phyloP scores from a whole-genome alignment of 345 rosid genomes.

The Erucastrum elatum region DNA sequence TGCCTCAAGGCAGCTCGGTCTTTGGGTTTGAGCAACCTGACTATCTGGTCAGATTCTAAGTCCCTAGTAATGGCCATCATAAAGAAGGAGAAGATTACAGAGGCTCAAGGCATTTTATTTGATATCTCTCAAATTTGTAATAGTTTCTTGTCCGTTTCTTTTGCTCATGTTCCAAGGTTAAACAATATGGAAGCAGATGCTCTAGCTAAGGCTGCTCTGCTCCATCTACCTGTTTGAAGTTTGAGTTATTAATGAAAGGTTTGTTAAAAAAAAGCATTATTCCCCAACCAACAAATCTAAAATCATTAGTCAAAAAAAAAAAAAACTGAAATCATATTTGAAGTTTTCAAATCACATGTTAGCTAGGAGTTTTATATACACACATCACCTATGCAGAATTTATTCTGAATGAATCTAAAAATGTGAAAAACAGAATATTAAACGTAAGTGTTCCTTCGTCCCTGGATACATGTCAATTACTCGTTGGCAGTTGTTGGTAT shows the following conservation, averaged over 20 bases:
- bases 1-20: not conserved
- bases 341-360: conserved; percentile 4
- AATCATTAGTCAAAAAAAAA: not conserved
- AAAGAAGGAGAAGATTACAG: no score
- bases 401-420: not conserved
- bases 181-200: no score
- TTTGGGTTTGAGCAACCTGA: not conserved
- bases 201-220: no score
- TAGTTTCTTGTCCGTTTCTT: no score
- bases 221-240: no score
- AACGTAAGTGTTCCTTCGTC: not conserved
- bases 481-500: not conserved
- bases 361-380: not conserved
- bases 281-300: not conserved
- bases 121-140: no score
- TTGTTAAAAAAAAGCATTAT: no score
- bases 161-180: no score
- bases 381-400: not conserved
- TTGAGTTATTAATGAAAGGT: no score
- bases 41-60: no score
- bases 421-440: not conserved
- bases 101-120: no score
- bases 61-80: no score
- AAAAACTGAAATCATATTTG: not conserved
- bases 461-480: not conserved